Evolutionary conservation across 2,329 filamentous ascomycete species (phyloP), one percentile per base, ranked within the genome.

Genomic region (Cercospora sojina): DNA sequence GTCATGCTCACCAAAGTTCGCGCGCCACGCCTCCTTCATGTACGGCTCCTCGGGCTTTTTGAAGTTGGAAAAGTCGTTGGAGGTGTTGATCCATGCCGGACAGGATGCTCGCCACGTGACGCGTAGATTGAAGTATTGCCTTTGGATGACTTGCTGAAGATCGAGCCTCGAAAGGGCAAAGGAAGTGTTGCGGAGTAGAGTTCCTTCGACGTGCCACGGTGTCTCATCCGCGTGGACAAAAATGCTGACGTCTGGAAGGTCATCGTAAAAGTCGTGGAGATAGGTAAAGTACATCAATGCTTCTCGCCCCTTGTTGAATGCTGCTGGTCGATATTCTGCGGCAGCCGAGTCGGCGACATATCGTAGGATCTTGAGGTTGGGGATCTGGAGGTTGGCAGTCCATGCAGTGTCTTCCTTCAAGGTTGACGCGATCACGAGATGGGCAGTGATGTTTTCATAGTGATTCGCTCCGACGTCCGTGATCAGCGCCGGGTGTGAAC

Each of bases 241-340:
- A 69, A 89, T 83, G 31, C 81, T 80, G 67, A 88, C 80, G 59
- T 87, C 85, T 2, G 85, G 82, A 3, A 89, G 81, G 4, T 80
- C 72, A 70, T 88, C 81, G 77, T 89, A 89, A 74, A 84, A 82
- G 73, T 87, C 85, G 72, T 87, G 82, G 69, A 89, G 82, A 76
- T 87, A 88, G 29, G 82, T 85, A 38, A 87, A 80, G 74, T 89
- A 88, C 8, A 86, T 82, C 77, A 86, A 84, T 35, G 85, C 86
- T 77, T 90, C 87, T 71, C 87, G 84, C 47, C 87, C 87, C 74
- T 87, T 87, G 23, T 55, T 55, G 51, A 55, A 29, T 71, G 85
- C 84, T 56, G 80, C 79, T 0, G 83, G 83, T 0, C 84, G 82
- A 67, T 83, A 83, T 25, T 83, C 78, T 18, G 76, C 74, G 4